phyloP scores from a whole-genome alignment of 106 monocot species.

The Ottelia alismoides region DNA sequence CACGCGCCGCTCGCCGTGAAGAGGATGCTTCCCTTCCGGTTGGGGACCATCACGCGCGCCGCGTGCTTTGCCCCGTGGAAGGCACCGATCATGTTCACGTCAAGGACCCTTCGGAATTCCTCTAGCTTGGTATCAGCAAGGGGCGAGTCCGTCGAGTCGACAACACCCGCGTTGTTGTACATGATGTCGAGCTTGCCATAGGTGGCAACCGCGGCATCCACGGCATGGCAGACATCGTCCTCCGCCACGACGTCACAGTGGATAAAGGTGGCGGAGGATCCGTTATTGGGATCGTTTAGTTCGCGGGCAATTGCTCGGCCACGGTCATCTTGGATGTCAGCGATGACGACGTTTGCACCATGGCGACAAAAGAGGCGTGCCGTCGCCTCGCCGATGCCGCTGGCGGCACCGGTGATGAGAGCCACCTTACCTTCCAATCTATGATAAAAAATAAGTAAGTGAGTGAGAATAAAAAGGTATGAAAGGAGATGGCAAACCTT shows the following conservation, averaged over 20 bases:
- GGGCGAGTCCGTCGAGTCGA: conserved; percentile 16
- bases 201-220: conserved; percentile 44
- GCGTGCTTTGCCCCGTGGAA: too few species aligned
- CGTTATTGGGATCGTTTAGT: conserved; percentile 37
- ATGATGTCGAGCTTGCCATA: too few species aligned
- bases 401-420: too few species aligned
- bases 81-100: conserved; percentile 40
- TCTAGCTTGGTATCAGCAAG: conserved; percentile 26
- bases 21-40: conserved; percentile 30
- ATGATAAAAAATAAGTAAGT: too few species aligned
- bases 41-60: conserved; percentile 63
- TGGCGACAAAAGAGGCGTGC: too few species aligned
- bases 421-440: too few species aligned
- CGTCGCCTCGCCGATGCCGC: too few species aligned
- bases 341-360: too few species aligned
- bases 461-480: too few species aligned
- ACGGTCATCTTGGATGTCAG: conserved; percentile 40
- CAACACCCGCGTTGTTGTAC: too few species aligned
- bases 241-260: conserved; percentile 66
- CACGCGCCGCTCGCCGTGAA: conserved; percentile 27
- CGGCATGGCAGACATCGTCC: conserved; percentile 38
- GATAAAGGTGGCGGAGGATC: conserved; percentile 19
- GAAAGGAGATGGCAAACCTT: too few species aligned
- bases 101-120: conserved; percentile 31
- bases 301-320: conserved; percentile 5